These are phyloP conservation scores for Tardiomyces blankii DNA, from an alignment of 1,139 yeast species.

Conservation along the genomic window DNA sequence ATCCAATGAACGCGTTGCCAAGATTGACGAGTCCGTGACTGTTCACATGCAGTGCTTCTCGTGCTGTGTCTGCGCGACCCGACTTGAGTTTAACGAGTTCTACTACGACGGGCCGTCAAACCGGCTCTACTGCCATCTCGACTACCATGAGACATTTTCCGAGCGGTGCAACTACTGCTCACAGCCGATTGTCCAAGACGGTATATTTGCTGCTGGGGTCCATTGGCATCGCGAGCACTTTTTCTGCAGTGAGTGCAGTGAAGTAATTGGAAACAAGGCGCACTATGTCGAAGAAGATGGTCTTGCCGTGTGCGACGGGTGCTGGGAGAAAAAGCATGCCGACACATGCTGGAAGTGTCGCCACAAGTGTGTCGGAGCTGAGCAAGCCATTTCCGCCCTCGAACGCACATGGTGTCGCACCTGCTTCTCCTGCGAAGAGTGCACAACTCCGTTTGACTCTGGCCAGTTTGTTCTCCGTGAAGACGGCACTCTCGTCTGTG, in stretches of 20 bases:
- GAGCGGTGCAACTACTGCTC: conserved; percentile 23
- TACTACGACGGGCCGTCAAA: conserved; percentile 10
- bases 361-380: conserved; percentile 14
- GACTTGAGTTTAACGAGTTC: conserved; percentile 24
- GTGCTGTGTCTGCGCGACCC: conserved; percentile 20
- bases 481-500: conserved; percentile 25
- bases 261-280: conserved; percentile 12
- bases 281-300: conserved; percentile 14
- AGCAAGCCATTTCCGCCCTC: conserved; percentile 20
- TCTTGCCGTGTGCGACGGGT: conserved; percentile 19
- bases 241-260: conserved; percentile 25
- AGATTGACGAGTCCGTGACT: conserved; percentile 16
- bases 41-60: conserved; percentile 23
- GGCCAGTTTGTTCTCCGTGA: conserved; percentile 23
- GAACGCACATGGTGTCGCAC: conserved; percentile 24
- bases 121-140: conserved; percentile 23
- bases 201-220: conserved; percentile 21
- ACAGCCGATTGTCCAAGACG: conserved; percentile 23
- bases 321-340: conserved; percentile 19
- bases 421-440: conserved; percentile 25
- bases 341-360: conserved; percentile 26
- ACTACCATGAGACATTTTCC: conserved; percentile 24
- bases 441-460: conserved; percentile 17
- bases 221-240: conserved; percentile 26
- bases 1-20: conserved; percentile 15